Evolutionary conservation across 2,329 filamentous ascomycete genomes (phyloP).

Genomic region (Trichoderma semiorbis): DNA sequence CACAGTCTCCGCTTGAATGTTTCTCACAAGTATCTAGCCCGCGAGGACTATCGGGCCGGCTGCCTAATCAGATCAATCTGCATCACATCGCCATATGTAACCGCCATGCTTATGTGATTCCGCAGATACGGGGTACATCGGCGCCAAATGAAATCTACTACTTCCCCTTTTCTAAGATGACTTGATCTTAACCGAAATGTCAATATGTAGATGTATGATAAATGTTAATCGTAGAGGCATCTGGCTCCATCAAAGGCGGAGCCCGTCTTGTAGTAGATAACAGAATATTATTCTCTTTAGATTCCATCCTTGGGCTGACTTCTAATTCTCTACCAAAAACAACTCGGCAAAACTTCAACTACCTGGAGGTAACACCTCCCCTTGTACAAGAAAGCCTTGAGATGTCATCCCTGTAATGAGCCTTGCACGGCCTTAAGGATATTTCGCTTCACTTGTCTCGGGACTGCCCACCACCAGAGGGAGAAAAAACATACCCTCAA

Average conservation of each 20-base stretch:
- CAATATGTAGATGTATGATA: neutral
- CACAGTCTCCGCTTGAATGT: neutral
- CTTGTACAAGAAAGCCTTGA: neutral
- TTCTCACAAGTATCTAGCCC: neutral
- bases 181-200: neutral
- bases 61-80: neutral
- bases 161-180: neutral
- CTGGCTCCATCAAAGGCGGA: neutral
- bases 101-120: conserved; percentile 9
- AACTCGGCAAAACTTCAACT: conserved; percentile 1
- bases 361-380: neutral
- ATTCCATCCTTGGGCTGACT: conserved; percentile 13
- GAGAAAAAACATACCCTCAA: conserved; percentile 8
- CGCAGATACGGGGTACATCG: conserved; percentile 17
- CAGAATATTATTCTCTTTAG: conserved; percentile 9
- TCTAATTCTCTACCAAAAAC: conserved; percentile 20
- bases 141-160: conserved; percentile 20
- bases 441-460: conserved; percentile 5
- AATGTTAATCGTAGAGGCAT: neutral
- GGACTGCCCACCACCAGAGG: neutral
- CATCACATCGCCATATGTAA: neutral
- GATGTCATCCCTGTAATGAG: neutral
- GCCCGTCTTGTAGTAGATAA: neutral
- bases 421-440: neutral
- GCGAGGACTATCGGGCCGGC: neutral